Evolutionary conservation across 768 basidiomycete genomes (phyloP).

Genomic region (Pleurotus tuber-regium): DNA sequence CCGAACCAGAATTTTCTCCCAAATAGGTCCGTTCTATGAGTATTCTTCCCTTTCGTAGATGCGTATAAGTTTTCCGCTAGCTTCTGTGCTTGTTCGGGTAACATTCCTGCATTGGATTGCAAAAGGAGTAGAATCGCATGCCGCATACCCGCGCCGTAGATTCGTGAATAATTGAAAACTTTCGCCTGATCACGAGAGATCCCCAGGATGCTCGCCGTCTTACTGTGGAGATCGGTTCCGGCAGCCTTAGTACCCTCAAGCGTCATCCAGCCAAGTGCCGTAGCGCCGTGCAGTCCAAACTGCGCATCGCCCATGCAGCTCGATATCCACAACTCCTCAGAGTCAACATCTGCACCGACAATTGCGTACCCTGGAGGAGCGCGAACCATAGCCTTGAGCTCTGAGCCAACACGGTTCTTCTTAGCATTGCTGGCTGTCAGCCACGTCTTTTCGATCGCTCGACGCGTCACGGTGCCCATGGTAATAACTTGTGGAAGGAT

Average conservation of each 20-base stretch:
- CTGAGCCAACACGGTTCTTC: constrained; percentile 95
- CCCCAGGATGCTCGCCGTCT: constrained; percentile 89
- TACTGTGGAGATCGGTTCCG: constrained; percentile 95
- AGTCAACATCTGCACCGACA: constrained; percentile 98
- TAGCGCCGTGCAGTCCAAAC: constrained; percentile 94
- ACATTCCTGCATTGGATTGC: constrained; percentile 80
- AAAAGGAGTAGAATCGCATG: constrained; percentile 87
- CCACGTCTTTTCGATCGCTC: constrained; percentile 98
- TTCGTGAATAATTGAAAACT: constrained; percentile 98
- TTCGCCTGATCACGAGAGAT: constrained; percentile 95
- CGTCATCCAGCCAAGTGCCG: constrained; percentile 99
- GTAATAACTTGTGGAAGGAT: constrained; percentile 96
- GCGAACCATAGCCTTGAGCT: constrained; percentile 96
- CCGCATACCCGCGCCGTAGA: constrained; percentile 97
- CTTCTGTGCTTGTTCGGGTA: constrained; percentile 72
- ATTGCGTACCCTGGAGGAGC: constrained; percentile 92
- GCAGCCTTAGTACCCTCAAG: constrained; percentile 94
- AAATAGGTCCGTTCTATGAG: constrained; percentile 71
- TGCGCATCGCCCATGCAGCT: constrained; percentile 98
- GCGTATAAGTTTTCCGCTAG: constrained; percentile 85
- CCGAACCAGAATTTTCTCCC: constrained; percentile 93
- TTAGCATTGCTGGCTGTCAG: constrained; percentile 98
- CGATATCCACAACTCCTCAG: constrained; percentile 98
- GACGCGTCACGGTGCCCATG: constrained; percentile 98
- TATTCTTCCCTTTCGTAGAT: constrained; percentile 91